Evolutionary conservation across 352 stramenopile species (phyloP).

Genomic region (Phytophthora palmivora): DNA sequence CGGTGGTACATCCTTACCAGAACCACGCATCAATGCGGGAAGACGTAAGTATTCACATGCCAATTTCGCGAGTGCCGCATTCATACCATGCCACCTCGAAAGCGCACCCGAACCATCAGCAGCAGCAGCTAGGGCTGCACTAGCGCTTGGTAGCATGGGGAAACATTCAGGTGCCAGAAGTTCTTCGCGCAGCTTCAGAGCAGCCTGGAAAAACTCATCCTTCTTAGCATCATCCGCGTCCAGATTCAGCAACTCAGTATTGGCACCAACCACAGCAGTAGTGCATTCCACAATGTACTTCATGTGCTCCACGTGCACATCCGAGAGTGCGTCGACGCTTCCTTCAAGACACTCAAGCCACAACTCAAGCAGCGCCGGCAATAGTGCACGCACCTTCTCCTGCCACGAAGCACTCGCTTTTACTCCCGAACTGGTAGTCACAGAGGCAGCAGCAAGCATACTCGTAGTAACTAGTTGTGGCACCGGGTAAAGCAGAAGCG

Average conservation of each 20-base stretch:
- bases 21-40: constrained; percentile 27
- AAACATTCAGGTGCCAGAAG: constrained; percentile 59
- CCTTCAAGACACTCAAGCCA: constrained; percentile 80
- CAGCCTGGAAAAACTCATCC: constrained; percentile 39
- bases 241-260: constrained; percentile 33
- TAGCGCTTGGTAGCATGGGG: constrained; percentile 62
- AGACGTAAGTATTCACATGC: constrained; percentile 60
- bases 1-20: constrained; percentile 16
- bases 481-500: constrained; percentile 61
- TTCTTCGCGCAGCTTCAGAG: constrained; percentile 62
- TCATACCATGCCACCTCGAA: constrained; percentile 78
- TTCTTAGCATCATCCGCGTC: constrained; percentile 27
- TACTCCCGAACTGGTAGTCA: constrained; percentile 20
- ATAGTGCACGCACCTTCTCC: constrained; percentile 64
- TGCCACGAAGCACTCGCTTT: constrained; percentile 66
- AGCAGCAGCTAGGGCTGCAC: constrained; percentile 46
- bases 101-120: constrained; percentile 49
- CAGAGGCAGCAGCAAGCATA: constrained; percentile 32
- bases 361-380: constrained; percentile 70
- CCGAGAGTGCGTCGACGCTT: constrained; percentile 57
- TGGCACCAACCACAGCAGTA: constrained; percentile 66
- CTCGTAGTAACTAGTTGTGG: constrained; percentile 43
- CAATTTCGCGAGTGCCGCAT: constrained; percentile 72
- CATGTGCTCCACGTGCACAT: constrained; percentile 79
- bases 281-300: constrained; percentile 79